phyloP scores from a whole-genome alignment of 306 rosid species.

The Dryas drummondii region DNA sequence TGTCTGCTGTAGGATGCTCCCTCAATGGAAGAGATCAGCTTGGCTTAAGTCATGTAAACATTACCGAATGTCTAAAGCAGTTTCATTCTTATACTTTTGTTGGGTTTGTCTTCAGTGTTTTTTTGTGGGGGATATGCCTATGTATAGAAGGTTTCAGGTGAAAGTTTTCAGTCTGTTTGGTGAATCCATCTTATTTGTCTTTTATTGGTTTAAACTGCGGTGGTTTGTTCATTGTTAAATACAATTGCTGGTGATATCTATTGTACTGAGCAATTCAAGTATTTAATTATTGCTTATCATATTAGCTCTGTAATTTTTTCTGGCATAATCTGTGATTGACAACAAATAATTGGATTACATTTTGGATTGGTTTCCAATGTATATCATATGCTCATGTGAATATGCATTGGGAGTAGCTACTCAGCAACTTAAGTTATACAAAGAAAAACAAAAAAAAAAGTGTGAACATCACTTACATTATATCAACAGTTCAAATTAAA shows the following conservation, averaged over 20 bases:
- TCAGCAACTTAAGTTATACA: no score
- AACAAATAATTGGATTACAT: no score
- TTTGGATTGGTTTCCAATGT: neutral
- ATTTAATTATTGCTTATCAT: neutral
- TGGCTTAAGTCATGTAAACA: conserved; percentile 40
- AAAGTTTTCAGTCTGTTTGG: conserved; percentile 23
- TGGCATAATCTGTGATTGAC: no score
- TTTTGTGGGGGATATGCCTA: conserved; percentile 35
- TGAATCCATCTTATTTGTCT: conserved; percentile 22
- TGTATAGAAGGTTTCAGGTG: conserved; percentile 39
- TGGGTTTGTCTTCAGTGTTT: conserved; percentile 46
- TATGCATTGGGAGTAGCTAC: no score
- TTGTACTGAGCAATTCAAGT: conserved; percentile 15
- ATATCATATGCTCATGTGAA: neutral
- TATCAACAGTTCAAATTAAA: no score
- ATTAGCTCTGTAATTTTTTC: no score
- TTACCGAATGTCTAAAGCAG: conserved; percentile 1
- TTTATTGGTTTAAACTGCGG: conserved; percentile 22
- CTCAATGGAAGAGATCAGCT: conserved; percentile 33
- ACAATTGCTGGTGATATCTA: conserved; percentile 18
- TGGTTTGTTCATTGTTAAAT: conserved; percentile 25
- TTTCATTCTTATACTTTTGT: conserved; percentile 30
- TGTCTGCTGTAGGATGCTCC: conserved; percentile 41
- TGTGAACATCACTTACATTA: no score
- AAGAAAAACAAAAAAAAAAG: no score